Conservation (phyloP, 2,329 filamentous ascomycete species). For the Penicillium polonicum region DNA sequence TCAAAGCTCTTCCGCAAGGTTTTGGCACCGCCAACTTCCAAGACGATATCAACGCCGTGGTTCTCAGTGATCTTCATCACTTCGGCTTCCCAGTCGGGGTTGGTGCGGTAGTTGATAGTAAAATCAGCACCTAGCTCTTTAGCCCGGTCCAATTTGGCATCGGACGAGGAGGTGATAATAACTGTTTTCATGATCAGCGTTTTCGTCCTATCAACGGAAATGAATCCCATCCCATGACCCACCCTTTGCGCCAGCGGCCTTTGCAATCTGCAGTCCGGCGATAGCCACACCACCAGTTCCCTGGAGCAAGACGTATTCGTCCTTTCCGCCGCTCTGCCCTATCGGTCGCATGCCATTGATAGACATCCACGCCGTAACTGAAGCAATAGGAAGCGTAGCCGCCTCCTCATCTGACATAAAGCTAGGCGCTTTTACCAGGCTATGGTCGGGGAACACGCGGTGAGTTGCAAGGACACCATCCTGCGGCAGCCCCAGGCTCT, state of each 20-base stretch:
- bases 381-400: constrained; percentile 45
- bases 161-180: constrained; percentile 53
- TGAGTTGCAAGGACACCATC: constrained; percentile 48
- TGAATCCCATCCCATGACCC: neutral
- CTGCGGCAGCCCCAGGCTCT: constrained; percentile 61
- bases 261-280: constrained; percentile 48
- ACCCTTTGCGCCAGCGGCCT: constrained; percentile 48
- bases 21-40: constrained; percentile 53
- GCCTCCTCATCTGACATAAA: constrained; percentile 42
- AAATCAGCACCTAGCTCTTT: constrained; percentile 51
- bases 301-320: constrained; percentile 55
- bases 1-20: constrained; percentile 52
- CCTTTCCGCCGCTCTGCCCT: constrained; percentile 47
- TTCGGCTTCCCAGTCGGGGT: constrained; percentile 47
- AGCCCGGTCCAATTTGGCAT: constrained; percentile 52
- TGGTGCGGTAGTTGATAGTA: constrained; percentile 52
- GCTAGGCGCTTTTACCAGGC: constrained; percentile 42
- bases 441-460: constrained; percentile 42
- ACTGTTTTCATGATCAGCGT: constrained; percentile 33
- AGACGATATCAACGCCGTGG: constrained; percentile 52
- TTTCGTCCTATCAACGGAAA: neutral
- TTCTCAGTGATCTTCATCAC: constrained; percentile 46
- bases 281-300: constrained; percentile 52
- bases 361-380: constrained; percentile 53
- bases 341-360: constrained; percentile 46